These are phyloP conservation scores for Cyathus striatus DNA, from an alignment of 768 basidiomycete species.

Conservation along the genomic window DNA sequence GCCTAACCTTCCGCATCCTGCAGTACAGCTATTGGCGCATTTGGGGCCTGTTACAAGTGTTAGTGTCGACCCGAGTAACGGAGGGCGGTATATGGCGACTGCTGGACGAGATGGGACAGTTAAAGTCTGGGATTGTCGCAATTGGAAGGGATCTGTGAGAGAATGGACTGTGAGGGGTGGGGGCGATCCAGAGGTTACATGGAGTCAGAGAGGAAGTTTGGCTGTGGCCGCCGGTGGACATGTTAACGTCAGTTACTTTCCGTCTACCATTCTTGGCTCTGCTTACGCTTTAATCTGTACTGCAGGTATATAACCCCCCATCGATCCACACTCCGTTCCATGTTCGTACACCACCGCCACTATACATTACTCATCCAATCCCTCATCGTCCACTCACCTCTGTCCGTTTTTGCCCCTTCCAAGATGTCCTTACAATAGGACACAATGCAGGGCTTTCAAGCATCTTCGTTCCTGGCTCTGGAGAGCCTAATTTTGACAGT, in stretches of 20 bases:
- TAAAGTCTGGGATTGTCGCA: slow-evolving; percentile 96
- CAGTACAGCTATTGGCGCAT: slow-evolving; percentile 89
- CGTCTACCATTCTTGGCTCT: slow-evolving; percentile 1
- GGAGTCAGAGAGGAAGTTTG: slow-evolving; percentile 82
- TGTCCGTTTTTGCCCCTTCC: slow-evolving; percentile 84
- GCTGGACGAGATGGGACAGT: slow-evolving; percentile 83
- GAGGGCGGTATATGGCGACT: slow-evolving; percentile 89
- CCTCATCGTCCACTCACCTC: slow-evolving; percentile 73
- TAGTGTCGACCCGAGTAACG: slow-evolving; percentile 77
- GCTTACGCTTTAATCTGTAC: slow-evolving; percentile 5
- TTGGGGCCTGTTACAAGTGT: slow-evolving; percentile 80
- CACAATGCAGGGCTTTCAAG: slow-evolving; percentile 77
- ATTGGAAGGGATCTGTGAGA: slow-evolving; percentile 87
- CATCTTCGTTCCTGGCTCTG: slow-evolving; percentile 86
- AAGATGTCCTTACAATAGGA: slow-evolving; percentile 78
- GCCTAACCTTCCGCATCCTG: slow-evolving; percentile 87
- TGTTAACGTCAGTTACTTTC: slow-evolving; percentile 58
- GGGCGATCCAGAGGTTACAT: slow-evolving; percentile 61
- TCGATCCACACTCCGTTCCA: slow-evolving; percentile 55
- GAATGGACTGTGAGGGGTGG: slow-evolving; percentile 71
- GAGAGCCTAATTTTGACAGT: slow-evolving; percentile 94
- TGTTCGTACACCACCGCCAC: slow-evolving; percentile 54
- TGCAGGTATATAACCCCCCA: slow-evolving; percentile 69
- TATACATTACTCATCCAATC: slow-evolving; percentile 87
- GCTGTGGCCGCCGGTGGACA: slow-evolving; percentile 79